A percentile compares a stretch with the other conserved stretches of the same genome.
Conservation (phyloP, 1,284 basidiomycete genomes). For the Fomitopsis palustris region DNA sequence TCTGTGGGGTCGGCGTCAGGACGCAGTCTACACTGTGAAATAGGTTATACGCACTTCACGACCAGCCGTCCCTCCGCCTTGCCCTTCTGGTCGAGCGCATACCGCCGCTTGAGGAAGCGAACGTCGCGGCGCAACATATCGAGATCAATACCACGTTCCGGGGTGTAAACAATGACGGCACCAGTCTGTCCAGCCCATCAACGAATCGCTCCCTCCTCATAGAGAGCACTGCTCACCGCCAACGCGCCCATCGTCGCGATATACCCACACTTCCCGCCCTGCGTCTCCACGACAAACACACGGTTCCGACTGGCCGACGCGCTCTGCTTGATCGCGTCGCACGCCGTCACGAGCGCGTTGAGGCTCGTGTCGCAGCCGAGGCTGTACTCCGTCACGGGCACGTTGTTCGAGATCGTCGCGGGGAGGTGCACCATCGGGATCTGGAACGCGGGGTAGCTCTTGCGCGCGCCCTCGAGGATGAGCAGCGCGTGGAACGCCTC, state of each 20-base stretch:
- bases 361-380: conserved; percentile 94
- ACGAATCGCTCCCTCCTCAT: neutral
- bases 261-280: conserved; percentile 96
- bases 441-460: conserved; percentile 86
- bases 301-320: conserved; percentile 93
- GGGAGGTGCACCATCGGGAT: conserved; percentile 93
- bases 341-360: conserved; percentile 96
- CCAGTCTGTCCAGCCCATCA: conserved; percentile 59
- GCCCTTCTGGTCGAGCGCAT: conserved; percentile 83
- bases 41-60: conserved; percentile 57
- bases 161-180: conserved; percentile 91
- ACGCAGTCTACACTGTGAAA: neutral
- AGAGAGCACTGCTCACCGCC: conserved; percentile 62
- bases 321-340: conserved; percentile 97
- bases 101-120: conserved; percentile 85
- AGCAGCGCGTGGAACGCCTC: conserved; percentile 86
- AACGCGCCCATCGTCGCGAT: conserved; percentile 94
- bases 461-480: conserved; percentile 77
- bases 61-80: conserved; percentile 92
- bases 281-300: conserved; percentile 97
- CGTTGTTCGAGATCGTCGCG: conserved; percentile 97
- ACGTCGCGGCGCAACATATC: conserved; percentile 84
- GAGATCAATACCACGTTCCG: conserved; percentile 86
- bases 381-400: conserved; percentile 95
- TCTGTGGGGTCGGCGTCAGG: conserved; percentile 37